Conservation (phyloP, 176 grass and related monocot species). For the Urochloa ruziziensis region DNA sequence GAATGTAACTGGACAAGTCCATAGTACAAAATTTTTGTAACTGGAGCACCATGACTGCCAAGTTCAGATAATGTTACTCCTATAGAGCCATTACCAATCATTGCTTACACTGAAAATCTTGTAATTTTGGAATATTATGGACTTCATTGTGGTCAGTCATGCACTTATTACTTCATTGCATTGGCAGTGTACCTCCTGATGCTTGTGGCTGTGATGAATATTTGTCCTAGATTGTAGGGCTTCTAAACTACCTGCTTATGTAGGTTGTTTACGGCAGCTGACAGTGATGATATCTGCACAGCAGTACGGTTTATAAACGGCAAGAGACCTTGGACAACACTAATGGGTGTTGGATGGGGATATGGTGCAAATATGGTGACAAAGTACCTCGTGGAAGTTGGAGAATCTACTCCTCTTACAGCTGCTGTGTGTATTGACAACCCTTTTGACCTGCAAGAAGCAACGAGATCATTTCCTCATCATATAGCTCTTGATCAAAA, state of each 20-base stretch:
- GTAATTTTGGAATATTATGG: background rate
- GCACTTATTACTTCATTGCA: background rate
- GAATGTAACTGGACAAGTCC: background rate
- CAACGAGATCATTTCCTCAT: constrained; percentile 72
- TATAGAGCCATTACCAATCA: background rate
- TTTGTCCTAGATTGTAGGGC: constrained; percentile 24
- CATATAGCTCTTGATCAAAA: constrained; percentile 64
- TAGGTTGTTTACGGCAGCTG: constrained; percentile 99
- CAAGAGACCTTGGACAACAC: constrained; percentile 77
- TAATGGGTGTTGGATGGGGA: constrained; percentile 82
- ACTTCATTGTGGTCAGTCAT: background rate
- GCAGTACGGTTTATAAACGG: constrained; percentile 59
- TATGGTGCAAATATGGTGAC: constrained; percentile 95
- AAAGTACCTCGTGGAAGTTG: constrained; percentile 88
- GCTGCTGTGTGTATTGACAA: constrained; percentile 90
- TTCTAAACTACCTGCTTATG: constrained; percentile 62
- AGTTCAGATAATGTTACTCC: constrained; percentile 2
- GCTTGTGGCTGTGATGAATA: constrained; percentile 18
- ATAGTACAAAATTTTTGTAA: background rate
- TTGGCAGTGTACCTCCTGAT: constrained; percentile 7
- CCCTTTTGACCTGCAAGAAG: constrained; percentile 87
- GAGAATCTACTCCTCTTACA: constrained; percentile 83
- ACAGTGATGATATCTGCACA: constrained; percentile 89
- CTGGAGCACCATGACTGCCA: background rate
- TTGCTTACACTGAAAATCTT: background rate